phyloP scores from a whole-genome alignment of 208 protist species.

The Porcisia hertigi region DNA sequence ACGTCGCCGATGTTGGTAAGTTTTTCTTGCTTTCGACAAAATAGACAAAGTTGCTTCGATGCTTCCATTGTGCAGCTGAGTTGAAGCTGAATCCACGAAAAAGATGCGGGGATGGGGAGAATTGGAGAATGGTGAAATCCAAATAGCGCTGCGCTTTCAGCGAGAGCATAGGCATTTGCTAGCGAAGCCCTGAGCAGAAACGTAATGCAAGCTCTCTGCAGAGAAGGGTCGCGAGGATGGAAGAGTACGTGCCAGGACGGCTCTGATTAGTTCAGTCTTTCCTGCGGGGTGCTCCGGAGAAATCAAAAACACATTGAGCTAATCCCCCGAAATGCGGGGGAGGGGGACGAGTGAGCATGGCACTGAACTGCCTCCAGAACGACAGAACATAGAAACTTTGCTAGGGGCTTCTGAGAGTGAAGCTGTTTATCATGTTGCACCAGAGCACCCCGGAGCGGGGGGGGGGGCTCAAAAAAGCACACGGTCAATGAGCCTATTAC shows the following conservation, averaged over 20 bases:
- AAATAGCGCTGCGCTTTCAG: not conserved
- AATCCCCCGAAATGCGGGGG: not conserved
- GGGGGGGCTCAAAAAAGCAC: not conserved
- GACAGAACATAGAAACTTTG: not conserved
- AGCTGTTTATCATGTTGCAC: not conserved
- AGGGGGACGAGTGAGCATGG: too few relatives aligned
- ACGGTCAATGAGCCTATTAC: not conserved
- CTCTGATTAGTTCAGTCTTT: not conserved
- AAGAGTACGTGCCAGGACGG: not conserved
- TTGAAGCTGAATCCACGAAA: not conserved
- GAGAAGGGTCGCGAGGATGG: not conserved
- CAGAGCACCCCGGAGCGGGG: too few relatives aligned
- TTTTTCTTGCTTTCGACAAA: conserved; percentile 18
- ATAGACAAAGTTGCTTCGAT: conserved; percentile 12
- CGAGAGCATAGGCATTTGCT: not conserved
- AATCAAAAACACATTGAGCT: not conserved
- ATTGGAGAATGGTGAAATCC: not conserved
- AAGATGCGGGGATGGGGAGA: not conserved
- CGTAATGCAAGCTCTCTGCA: too few relatives aligned
- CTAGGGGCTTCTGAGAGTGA: not conserved
- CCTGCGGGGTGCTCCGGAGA: not conserved
- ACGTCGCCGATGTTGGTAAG: not conserved
- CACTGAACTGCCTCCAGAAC: not conserved
- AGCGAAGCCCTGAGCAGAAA: not conserved
- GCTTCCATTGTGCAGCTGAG: conserved; percentile 9